These are phyloP conservation scores for Coriaria nepalensis DNA, from an alignment of 306 rosid genomes.

Conservation along the genomic window DNA sequence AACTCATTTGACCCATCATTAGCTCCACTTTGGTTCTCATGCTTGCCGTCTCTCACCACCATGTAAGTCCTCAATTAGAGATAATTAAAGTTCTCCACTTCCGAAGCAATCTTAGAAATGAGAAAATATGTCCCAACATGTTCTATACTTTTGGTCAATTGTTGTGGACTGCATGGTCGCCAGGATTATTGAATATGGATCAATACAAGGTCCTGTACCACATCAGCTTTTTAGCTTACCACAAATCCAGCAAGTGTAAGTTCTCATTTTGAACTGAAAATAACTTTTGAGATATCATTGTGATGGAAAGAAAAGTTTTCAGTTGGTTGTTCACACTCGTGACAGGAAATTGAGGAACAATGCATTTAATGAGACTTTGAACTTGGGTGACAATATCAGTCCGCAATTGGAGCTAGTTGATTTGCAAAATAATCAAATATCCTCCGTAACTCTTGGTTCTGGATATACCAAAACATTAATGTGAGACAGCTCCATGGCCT, in stretches of 20 bases:
- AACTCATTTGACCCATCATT: constrained; percentile 56
- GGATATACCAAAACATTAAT: constrained; percentile 44
- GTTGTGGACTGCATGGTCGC: not conserved
- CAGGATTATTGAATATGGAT: constrained; percentile 68
- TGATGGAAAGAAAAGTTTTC: constrained; percentile 4
- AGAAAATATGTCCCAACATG: not conserved
- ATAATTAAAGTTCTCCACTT: not conserved
- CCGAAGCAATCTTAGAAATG: not conserved
- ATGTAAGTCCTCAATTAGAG: constrained; percentile 42
- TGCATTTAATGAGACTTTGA: constrained; percentile 41
- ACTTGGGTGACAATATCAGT: constrained; percentile 56
- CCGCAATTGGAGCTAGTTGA: constrained; percentile 63
- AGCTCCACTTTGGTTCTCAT: constrained; percentile 68
- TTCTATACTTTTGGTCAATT: not conserved
- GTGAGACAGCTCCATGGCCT: constrained; percentile 30
- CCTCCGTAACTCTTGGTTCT: constrained; percentile 30
- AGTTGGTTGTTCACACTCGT: constrained; percentile 5
- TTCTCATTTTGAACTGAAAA: constrained; percentile 7
- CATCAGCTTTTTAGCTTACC: constrained; percentile 48
- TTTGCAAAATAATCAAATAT: constrained; percentile 59
- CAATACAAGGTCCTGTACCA: constrained; percentile 65
- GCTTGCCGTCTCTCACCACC: constrained; percentile 56
- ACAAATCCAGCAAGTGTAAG: constrained; percentile 89
- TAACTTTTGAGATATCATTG: not conserved
- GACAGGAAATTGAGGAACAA: constrained; percentile 67